Base-by-base conservation (phyloP, 257 asterid genomes). In the Fraxinus anomala region DNA sequence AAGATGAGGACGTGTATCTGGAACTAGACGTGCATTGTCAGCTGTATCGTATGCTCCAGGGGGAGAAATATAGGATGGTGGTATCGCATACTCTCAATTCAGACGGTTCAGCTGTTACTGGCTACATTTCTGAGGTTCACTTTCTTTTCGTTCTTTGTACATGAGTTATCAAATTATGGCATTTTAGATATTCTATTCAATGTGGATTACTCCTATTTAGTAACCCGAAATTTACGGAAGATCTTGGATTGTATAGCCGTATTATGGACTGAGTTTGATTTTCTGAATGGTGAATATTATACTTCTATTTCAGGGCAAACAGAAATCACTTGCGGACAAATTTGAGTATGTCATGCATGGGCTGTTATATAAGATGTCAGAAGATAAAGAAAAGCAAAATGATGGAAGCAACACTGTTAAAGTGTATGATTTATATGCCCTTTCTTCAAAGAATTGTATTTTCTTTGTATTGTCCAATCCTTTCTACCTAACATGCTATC, bases 301-400 rank as follows among this genome's bases (percentile, higher is more conserved):
- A 73, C 47, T 76, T 65, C 21, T 30, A 72, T 82, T 85, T 79
- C 91, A 89, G 97, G 95, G 86, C 14, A 68, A 77, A 80, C 87
- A 81, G 77, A 90, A 73, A 82, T 92, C 95, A 21, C 96, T 94
- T 33, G 89, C 96, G 5, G 98, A 94, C 51, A 42, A 42, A 47
- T 47, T 47, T 47, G 56, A 47, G 56, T 47, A 47, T 47, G 56
- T 47, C n/a, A 14, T 47, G 56, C 56, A 47, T 47, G 56, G 56
- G n/a, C 56, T 47, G 56, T n/a, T 47, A 47, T 47, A 47, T 47
- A 47, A 47, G 56, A 47, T 47, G 56, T 13, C 56, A 47, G 56
- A 47, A 47, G 56, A 47, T 47, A 47, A 14, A 47, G 56, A 47
- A 47, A 47, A 47, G n/a, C 4, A 47, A 47, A 47, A 47, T 47